Evolutionary conservation across 306 rosid genomes (phyloP).

Genomic region (Pyrus bretschneideri): DNA sequence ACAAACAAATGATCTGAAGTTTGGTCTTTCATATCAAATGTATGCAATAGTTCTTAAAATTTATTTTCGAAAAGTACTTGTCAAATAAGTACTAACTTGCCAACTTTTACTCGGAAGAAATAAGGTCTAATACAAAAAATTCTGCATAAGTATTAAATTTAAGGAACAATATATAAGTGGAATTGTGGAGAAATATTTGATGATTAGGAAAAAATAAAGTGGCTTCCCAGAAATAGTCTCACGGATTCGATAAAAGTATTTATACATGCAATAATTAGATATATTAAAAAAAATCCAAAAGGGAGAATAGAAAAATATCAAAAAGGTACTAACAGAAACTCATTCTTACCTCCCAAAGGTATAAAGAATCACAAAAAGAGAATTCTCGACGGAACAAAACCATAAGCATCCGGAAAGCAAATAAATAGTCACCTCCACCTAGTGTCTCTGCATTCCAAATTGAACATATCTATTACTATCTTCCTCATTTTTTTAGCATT

Average conservation of each 20-base stretch:
- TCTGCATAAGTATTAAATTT: neutral
- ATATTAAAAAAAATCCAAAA: neutral
- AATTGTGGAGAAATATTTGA: neutral
- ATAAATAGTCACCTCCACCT: conserved; percentile 95
- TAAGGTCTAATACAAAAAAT: neutral
- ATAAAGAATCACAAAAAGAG: conserved; percentile 93
- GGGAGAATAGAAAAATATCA: neutral
- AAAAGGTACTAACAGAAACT: neutral
- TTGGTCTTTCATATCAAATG: neutral
- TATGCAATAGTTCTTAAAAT: neutral
- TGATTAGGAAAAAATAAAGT: neutral
- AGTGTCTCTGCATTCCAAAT: conserved; percentile 66
- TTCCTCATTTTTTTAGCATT: neutral
- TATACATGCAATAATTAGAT: neutral
- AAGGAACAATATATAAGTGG: neutral
- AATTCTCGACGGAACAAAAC: conserved; percentile 96
- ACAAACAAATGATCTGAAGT: neutral
- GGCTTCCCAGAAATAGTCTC: neutral
- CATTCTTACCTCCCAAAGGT: conserved; percentile 90
- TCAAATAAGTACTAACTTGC: neutral
- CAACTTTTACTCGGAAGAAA: neutral
- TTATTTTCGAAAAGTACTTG: neutral
- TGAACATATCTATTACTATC: conserved; percentile 18
- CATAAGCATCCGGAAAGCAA: conserved; percentile 99
- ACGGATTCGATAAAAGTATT: neutral